Conservation (phyloP, 2,329 filamentous ascomycete species). For the Botryotinia narcissicola region DNA sequence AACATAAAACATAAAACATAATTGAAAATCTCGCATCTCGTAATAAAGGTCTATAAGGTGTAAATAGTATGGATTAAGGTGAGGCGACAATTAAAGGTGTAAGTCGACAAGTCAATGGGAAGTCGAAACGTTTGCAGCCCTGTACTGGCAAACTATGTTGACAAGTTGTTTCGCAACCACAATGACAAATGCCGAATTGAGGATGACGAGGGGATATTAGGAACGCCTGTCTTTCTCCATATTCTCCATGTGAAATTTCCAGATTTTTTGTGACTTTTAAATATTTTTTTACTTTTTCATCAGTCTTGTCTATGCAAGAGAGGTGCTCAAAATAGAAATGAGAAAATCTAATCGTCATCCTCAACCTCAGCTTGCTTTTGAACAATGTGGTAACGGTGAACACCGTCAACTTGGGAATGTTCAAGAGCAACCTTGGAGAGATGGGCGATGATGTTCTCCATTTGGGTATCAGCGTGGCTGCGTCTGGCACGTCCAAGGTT, state of each 20-base stretch:
- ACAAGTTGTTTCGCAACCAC: background rate
- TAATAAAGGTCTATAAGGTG: constrained; percentile 19
- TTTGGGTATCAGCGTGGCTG: constrained; percentile 58
- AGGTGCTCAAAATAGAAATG: background rate
- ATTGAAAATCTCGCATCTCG: constrained; percentile 14
- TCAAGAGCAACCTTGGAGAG: constrained; percentile 62
- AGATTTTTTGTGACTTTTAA: constrained; percentile 18
- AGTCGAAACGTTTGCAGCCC: background rate
- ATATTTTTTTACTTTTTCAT: constrained; percentile 1
- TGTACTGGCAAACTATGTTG: background rate
- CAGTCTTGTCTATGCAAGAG: constrained; percentile 9
- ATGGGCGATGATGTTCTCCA: constrained; percentile 65
- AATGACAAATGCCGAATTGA: background rate
- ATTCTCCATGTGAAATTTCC: constrained; percentile 10
- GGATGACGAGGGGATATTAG: constrained; percentile 19
- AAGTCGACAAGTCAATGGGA: background rate
- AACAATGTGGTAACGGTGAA: constrained; percentile 21
- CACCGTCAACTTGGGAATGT: constrained; percentile 45
- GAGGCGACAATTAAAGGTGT: constrained; percentile 17
- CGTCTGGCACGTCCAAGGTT: constrained; percentile 63
- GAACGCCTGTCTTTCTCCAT: constrained; percentile 19
- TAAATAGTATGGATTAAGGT: constrained; percentile 15
- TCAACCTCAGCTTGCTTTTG: constrained; percentile 21
- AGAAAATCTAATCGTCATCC: constrained; percentile 21
- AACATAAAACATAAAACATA: constrained; percentile 20